These are phyloP conservation scores for Suhomyces prunicola DNA, from an alignment of 805 yeast species.

Conservation along the genomic window DNA sequence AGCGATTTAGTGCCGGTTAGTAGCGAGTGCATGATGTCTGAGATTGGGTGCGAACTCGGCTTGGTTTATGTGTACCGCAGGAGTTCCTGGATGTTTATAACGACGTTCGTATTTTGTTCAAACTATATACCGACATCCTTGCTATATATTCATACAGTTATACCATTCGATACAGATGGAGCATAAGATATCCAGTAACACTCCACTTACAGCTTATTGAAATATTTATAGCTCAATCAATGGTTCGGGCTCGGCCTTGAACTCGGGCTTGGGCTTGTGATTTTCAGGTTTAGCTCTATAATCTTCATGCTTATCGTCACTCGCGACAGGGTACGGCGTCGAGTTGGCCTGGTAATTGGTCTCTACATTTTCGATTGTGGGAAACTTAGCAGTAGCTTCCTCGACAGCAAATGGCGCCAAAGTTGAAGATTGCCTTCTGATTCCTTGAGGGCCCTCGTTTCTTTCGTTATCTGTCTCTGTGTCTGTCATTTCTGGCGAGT, in stretches of 20 bases:
- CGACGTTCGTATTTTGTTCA: neutral
- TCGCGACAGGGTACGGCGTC: slow-evolving; percentile 1
- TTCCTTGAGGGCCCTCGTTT: neutral
- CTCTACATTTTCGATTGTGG: slow-evolving; percentile 14
- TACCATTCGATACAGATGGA: too few species aligned
- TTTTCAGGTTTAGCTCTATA: neutral
- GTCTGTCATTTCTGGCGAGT: slow-evolving; percentile 8
- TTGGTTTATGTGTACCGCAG: neutral
- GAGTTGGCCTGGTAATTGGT: slow-evolving; percentile 7
- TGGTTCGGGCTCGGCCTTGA: slow-evolving; percentile 35
- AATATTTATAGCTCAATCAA: slow-evolving; percentile 33
- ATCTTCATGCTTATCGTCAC: neutral
- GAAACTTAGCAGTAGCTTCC: slow-evolving; percentile 11
- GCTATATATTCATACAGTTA: neutral
- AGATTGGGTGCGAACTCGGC: neutral
- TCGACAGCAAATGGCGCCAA: slow-evolving; percentile 13
- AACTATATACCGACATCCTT: neutral
- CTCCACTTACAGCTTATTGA: too few species aligned
- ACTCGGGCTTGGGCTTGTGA: slow-evolving; percentile 7
- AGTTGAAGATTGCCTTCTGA: slow-evolving; percentile 10
- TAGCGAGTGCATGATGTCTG: neutral
- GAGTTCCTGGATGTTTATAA: too few species aligned
- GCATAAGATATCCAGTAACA: neutral
- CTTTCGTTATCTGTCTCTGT: slow-evolving; percentile 7
- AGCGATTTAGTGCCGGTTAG: neutral